phyloP scores from a whole-genome alignment of 352 stramenopile genomes.

The Discostella stelligera region DNA sequence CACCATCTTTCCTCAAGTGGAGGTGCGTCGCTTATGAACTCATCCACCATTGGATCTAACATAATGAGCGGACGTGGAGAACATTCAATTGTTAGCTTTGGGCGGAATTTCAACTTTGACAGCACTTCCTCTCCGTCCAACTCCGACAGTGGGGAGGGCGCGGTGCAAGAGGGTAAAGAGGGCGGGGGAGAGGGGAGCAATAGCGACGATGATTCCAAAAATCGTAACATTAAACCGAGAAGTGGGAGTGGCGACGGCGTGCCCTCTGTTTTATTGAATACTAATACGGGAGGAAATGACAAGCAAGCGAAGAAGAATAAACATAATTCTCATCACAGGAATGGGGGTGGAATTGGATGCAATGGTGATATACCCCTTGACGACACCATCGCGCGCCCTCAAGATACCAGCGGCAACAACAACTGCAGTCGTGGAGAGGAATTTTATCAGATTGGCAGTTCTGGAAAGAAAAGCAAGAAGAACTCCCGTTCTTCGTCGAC shows the following conservation, averaged over 20 bases:
- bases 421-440: not conserved
- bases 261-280: not conserved
- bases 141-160: constrained; percentile 30
- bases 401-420: not conserved
- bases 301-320: not conserved
- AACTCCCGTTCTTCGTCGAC: not conserved
- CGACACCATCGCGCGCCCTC: too few species aligned
- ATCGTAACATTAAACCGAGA: constrained; percentile 1
- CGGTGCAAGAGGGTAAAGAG: constrained; percentile 4
- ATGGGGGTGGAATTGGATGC: not conserved
- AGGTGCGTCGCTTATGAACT: constrained; percentile 11
- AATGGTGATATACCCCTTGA: not conserved
- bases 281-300: not conserved
- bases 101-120: constrained; percentile 44
- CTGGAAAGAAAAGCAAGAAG: not conserved
- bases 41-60: constrained; percentile 3
- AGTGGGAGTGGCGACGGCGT: not conserved
- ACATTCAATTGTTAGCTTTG: constrained; percentile 40
- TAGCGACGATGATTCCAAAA: constrained; percentile 9
- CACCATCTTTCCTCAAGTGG: constrained; percentile 1
- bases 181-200: constrained; percentile 6
- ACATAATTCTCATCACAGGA: not conserved
- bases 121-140: constrained; percentile 26
- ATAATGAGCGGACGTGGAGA: constrained; percentile 10
- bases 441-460: not conserved